Percentiles rank a stretch among this genome's conserved stretches.
phyloP scores from a whole-genome alignment of 371 early-diverging fungal species.

The Encephalitozoon romaleae region DNA sequence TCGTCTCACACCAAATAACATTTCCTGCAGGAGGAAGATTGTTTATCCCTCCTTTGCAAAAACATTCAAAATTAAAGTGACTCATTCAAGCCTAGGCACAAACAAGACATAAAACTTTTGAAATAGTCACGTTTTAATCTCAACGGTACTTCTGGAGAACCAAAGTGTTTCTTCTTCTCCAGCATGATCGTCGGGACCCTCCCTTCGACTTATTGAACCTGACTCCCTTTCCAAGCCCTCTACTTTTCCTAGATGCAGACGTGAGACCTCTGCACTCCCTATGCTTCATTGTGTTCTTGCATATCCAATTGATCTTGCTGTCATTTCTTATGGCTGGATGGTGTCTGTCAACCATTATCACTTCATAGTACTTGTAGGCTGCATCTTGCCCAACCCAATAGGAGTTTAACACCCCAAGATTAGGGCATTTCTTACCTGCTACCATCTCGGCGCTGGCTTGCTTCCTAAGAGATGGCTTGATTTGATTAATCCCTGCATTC shows the following conservation, averaged over 20 bases:
- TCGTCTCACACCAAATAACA: not conserved
- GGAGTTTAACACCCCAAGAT: constrained; percentile 87
- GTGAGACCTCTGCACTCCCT: constrained; percentile 95
- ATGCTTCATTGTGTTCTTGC: constrained; percentile 85
- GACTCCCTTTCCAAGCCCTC: constrained; percentile 91
- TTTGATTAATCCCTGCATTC: constrained; percentile 86
- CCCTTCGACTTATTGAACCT: constrained; percentile 91
- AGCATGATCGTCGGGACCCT: constrained; percentile 74
- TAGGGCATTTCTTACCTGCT: constrained; percentile 81
- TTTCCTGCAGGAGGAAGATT: not conserved
- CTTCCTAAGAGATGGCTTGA: constrained; percentile 82
- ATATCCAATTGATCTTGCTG: constrained; percentile 94
- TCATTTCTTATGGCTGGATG: constrained; percentile 93
- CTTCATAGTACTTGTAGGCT: constrained; percentile 93
- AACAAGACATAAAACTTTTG: not conserved
- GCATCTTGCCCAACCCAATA: constrained; percentile 96
- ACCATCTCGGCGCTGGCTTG: constrained; percentile 86
- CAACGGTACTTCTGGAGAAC: constrained; percentile 13
- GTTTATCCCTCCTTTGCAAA: not conserved
- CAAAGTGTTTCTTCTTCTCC: constrained; percentile 62
- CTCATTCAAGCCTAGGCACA: not conserved
- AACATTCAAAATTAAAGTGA: not conserved
- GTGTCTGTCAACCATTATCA: constrained; percentile 86
- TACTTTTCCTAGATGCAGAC: constrained; percentile 82
- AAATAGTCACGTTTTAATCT: constrained; percentile 1